phyloP scores from a whole-genome alignment of 257 asterid species.

The Scutellaria baicalensis region DNA sequence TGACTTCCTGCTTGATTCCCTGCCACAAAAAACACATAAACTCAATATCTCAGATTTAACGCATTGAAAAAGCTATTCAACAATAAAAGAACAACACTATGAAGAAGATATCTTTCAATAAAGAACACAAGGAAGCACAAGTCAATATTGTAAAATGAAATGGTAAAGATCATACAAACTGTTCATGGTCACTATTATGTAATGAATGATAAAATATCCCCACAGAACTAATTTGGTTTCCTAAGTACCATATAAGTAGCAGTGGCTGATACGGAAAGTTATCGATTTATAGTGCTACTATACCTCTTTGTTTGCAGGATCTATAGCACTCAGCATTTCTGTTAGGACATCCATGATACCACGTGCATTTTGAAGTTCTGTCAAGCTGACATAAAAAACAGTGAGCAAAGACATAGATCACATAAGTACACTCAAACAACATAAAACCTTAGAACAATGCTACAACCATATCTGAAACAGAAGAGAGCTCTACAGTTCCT shows the following conservation, averaged over 20 bases:
- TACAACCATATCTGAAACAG: not conserved
- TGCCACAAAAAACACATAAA: slow-evolving; percentile 24
- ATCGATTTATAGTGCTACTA: not conserved
- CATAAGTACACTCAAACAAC: slow-evolving; percentile 6
- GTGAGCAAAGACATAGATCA: slow-evolving; percentile 11
- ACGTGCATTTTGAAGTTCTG: slow-evolving; percentile 96
- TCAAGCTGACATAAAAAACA: slow-evolving; percentile 45
- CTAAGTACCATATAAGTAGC: slow-evolving; percentile 7
- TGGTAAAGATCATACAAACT: not conserved
- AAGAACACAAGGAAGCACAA: not conserved
- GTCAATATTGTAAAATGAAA: not conserved
- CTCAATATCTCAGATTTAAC: not conserved
- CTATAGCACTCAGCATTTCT: slow-evolving; percentile 94
- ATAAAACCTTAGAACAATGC: slow-evolving; percentile 1
- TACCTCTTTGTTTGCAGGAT: slow-evolving; percentile 95
- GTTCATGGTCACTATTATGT: not conserved
- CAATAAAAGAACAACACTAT: not conserved
- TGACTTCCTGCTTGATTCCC: slow-evolving; percentile 95
- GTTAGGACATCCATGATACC: slow-evolving; percentile 98
- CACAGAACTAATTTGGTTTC: slow-evolving; percentile 8
- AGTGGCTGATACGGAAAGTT: not conserved
- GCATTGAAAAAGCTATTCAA: not conserved
- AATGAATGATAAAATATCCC: not conserved
- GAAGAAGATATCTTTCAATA: not conserved
- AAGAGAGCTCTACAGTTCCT: slow-evolving; percentile 5